Evolutionary conservation across 805 yeast genomes (phyloP).

Genomic region (Cyberlindnera maritima): DNA sequence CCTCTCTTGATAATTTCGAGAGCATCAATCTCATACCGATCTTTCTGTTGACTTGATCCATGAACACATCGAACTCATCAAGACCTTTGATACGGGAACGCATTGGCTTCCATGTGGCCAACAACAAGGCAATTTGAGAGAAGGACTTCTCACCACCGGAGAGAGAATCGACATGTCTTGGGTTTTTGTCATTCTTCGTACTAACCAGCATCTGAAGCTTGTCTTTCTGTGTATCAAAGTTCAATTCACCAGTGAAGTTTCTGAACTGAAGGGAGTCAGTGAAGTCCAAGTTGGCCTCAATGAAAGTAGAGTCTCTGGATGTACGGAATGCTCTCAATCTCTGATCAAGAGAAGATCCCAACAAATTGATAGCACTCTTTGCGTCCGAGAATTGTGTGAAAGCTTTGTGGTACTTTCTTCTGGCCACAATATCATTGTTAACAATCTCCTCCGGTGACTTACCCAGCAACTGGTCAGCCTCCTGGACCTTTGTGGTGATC

Average conservation of each 20-base stretch:
- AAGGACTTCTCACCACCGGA: conserved; percentile 98
- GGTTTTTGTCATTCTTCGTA: conserved; percentile 54
- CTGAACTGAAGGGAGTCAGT: conserved; percentile 59
- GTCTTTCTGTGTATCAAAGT: conserved; percentile 53
- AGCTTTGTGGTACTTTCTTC: conserved; percentile 42
- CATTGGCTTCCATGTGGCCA: conserved; percentile 94
- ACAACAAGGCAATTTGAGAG: conserved; percentile 81
- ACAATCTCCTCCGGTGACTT: conserved; percentile 55
- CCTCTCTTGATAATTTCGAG: conserved; percentile 58
- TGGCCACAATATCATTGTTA: conserved; percentile 42
- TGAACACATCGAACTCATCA: conserved; percentile 96
- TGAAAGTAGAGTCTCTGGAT: conserved; percentile 39
- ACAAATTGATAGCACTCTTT: conserved; percentile 30
- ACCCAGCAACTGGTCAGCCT: conserved; percentile 53
- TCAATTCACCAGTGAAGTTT: conserved; percentile 70
- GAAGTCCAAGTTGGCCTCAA: conserved; percentile 53
- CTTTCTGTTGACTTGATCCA: conserved; percentile 90
- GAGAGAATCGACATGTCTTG: conserved; percentile 73
- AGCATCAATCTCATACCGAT: conserved; percentile 75
- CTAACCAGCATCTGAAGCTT: conserved; percentile 58
- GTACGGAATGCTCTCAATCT: conserved; percentile 42
- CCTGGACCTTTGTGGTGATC: conserved; percentile 44
- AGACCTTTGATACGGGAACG: conserved; percentile 81
- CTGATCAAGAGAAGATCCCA: conserved; percentile 38
- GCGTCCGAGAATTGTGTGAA: conserved; percentile 37